Evolutionary conservation across 176 grass and related monocot species (phyloP).

Genomic region (Phragmites australis): DNA sequence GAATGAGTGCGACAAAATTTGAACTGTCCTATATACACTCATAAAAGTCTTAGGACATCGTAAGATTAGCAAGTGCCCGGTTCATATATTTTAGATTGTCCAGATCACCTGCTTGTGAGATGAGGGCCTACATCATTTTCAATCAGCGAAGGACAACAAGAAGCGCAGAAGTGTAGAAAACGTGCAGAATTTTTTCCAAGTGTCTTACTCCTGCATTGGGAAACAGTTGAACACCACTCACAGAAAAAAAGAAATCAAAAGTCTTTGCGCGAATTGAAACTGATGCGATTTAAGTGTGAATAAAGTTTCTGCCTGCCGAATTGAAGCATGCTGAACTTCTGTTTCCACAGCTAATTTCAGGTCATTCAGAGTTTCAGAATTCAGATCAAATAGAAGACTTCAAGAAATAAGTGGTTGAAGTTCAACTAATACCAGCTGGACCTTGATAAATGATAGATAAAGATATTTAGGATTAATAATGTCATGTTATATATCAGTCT

Average conservation of each 20-base stretch:
- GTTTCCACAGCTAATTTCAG: background rate
- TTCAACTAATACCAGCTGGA: too few species aligned
- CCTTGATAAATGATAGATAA: background rate
- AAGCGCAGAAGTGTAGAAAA: background rate
- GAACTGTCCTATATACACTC: background rate
- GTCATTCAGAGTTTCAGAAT: background rate
- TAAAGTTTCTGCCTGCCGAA: background rate
- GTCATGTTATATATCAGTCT: background rate
- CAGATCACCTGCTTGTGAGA: background rate
- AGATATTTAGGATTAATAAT: background rate
- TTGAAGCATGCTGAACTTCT: background rate
- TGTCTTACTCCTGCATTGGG: background rate
- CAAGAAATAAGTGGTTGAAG: background rate
- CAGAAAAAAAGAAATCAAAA: background rate
- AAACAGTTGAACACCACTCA: background rate
- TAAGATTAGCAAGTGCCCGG: background rate
- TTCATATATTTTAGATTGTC: background rate
- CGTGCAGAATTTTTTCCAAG: constrained; percentile 3
- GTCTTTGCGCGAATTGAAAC: too few species aligned
- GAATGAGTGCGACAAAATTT: too few species aligned
- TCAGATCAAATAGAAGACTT: background rate
- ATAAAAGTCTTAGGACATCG: background rate
- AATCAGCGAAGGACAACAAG: background rate
- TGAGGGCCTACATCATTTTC: background rate
- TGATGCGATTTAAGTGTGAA: background rate